Percentiles rank a stretch among this genome's conserved stretches.
Evolutionary conservation across 140 eudicot species (phyloP).

Genomic region (Erigeron philadelphicus): DNA sequence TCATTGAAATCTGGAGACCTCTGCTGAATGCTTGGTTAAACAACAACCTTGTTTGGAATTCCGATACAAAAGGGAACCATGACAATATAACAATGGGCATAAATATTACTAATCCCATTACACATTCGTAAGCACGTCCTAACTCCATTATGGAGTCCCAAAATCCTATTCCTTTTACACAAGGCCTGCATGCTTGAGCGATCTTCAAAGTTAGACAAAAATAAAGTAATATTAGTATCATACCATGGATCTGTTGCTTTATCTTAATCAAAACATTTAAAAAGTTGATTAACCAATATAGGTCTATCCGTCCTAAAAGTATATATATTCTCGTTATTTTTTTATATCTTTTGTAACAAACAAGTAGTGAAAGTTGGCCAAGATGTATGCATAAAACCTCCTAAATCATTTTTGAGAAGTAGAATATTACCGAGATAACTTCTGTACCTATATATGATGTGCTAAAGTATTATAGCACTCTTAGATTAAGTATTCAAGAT

Average conservation of each 20-base stretch:
- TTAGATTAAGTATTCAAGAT: neutral
- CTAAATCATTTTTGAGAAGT: too few relatives aligned
- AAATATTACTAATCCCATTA: conserved; percentile 80
- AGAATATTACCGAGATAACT: too few relatives aligned
- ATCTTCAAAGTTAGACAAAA: conserved; percentile 43
- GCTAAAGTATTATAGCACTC: neutral
- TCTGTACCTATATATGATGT: too few relatives aligned
- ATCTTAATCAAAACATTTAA: neutral
- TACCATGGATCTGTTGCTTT: neutral
- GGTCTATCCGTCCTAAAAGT: neutral
- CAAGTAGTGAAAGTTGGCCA: neutral
- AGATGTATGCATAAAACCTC: too few relatives aligned
- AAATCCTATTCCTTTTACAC: conserved; percentile 63
- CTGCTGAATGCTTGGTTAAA: conserved; percentile 96
- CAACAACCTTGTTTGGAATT: conserved; percentile 78
- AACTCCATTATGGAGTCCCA: conserved; percentile 96
- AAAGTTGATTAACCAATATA: neutral
- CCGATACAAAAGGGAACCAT: conserved; percentile 96
- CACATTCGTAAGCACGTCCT: conserved; percentile 75
- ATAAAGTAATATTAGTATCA: conserved; percentile 10
- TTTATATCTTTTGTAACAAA: neutral
- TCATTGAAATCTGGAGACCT: conserved; percentile 98
- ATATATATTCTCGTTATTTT: neutral
- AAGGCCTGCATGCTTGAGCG: conserved; percentile 70
- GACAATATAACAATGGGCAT: conserved; percentile 77